Evolutionary conservation across 805 yeast species (phyloP).

Genomic region (Schizosaccharomyces japonicus): DNA sequence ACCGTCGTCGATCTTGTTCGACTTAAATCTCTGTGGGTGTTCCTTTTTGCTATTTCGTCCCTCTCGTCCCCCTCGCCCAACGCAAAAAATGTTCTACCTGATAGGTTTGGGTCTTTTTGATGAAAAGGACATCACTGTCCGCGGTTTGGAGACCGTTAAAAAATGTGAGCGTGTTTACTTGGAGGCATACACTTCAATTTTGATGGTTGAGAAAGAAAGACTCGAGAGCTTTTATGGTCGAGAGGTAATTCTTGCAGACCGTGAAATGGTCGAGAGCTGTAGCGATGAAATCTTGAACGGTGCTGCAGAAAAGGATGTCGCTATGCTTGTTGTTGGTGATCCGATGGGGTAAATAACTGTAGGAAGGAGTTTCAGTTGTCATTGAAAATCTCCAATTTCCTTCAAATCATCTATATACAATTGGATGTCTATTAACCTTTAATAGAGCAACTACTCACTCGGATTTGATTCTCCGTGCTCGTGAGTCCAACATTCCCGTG

Average conservation of each 20-base stretch:
- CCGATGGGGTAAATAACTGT: slow-evolving; percentile 39
- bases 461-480: slow-evolving; percentile 74
- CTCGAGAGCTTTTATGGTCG: slow-evolving; percentile 62
- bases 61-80: too few relatives aligned
- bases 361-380: too few relatives aligned
- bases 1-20: too few relatives aligned
- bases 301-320: slow-evolving; percentile 64
- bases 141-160: slow-evolving; percentile 69
- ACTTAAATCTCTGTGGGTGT: too few relatives aligned
- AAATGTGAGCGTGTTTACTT: slow-evolving; percentile 74
- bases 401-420: not conserved
- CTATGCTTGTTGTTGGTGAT: slow-evolving; percentile 90
- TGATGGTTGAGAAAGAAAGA: slow-evolving; percentile 64
- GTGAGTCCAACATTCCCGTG: slow-evolving; percentile 54
- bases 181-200: slow-evolving; percentile 83
- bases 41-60: too few relatives aligned
- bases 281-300: slow-evolving; percentile 58
- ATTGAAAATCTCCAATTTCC: too few relatives aligned
- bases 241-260: slow-evolving; percentile 67
- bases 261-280: slow-evolving; percentile 81
- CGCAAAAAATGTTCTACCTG: slow-evolving; percentile 47
- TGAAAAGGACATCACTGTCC: slow-evolving; percentile 73
- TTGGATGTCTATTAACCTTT: not conserved
- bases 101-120: slow-evolving; percentile 82
- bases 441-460: slow-evolving; percentile 75